A percentile compares a stretch with the other conserved stretches of the same genome.
Conservation (phyloP, 2,329 filamentous ascomycete genomes). For the Plenodomus lindquistii region DNA sequence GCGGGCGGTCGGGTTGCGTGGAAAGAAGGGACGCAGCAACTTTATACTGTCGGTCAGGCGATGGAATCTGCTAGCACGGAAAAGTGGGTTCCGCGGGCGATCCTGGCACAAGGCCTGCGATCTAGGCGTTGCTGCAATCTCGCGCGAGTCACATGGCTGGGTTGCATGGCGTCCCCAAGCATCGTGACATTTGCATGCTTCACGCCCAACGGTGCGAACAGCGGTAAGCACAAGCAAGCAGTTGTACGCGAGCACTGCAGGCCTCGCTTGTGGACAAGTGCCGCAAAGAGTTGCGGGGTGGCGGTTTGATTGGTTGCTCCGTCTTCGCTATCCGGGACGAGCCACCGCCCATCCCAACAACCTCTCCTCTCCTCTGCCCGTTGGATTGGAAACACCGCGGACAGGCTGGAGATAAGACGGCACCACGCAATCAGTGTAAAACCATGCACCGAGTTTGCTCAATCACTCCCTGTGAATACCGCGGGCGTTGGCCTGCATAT, state of each 20-base stretch:
- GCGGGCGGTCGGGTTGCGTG: not conserved
- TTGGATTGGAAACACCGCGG: no score
- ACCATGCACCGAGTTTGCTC: no score
- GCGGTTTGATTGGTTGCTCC: not conserved
- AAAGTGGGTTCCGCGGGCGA: constrained; percentile 6
- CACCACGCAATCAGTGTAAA: no score
- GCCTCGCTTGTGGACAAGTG: not conserved
- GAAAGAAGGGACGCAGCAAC: not conserved
- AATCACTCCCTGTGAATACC: no score
- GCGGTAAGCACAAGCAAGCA: not conserved
- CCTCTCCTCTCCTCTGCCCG: not conserved
- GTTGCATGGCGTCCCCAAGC: not conserved
- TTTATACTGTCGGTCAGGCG: constrained; percentile 2
- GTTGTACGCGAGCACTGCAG: not conserved
- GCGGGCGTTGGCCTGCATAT: no score
- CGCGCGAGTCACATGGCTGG: not conserved
- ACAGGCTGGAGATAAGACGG: no score
- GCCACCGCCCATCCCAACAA: not conserved
- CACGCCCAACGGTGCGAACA: not conserved
- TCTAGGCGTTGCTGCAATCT: constrained; percentile 6
- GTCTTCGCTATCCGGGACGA: not conserved
- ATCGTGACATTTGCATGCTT: not conserved
- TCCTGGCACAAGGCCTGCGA: constrained; percentile 19
- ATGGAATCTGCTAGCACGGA: constrained; percentile 6
- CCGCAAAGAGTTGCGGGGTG: not conserved